Percentiles rank a stretch among this genome's conserved stretches.
These are phyloP conservation scores for Sclerospora graminicola DNA, from an alignment of 352 stramenopile species.

Conservation along the genomic window DNA sequence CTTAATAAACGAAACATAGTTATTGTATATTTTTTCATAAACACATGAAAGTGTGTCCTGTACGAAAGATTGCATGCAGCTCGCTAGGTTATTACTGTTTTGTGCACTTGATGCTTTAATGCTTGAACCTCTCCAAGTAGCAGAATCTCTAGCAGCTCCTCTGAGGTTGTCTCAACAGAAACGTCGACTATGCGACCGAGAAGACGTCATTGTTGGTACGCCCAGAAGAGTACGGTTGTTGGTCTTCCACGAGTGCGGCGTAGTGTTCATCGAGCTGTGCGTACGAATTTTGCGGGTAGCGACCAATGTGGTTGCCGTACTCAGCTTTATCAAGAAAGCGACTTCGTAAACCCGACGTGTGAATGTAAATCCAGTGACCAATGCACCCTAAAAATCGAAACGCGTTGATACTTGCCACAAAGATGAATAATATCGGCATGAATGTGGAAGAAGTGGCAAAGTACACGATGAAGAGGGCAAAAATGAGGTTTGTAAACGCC, in stretches of 20 bases:
- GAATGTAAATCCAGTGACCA: conserved; percentile 63
- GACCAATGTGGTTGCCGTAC: conserved; percentile 41
- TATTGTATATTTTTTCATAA: no score
- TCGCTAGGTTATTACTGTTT: no score
- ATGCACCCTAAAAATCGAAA: conserved; percentile 53
- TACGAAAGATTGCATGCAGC: no score
- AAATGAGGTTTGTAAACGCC: conserved; percentile 77
- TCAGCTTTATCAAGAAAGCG: conserved; percentile 41
- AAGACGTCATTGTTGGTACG: conserved; percentile 25
- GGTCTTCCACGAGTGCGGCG: conserved; percentile 51
- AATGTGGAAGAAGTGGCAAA: conserved; percentile 45
- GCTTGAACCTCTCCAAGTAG: no score
- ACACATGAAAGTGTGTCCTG: no score
- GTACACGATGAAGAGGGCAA: conserved; percentile 62
- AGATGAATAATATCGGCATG: conserved; percentile 62
- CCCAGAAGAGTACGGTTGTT: conserved; percentile 36
- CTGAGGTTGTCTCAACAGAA: no score
- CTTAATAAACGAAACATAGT: no score
- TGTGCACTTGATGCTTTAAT: no score
- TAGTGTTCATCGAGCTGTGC: conserved; percentile 68
- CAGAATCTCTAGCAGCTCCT: no score
- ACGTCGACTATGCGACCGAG: conserved; percentile 16
- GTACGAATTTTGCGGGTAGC: conserved; percentile 44
- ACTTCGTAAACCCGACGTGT: conserved; percentile 29
- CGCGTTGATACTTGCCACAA: conserved; percentile 61